Conservation (phyloP, 139 green algal species). For the Chlorella sp. region DNA sequence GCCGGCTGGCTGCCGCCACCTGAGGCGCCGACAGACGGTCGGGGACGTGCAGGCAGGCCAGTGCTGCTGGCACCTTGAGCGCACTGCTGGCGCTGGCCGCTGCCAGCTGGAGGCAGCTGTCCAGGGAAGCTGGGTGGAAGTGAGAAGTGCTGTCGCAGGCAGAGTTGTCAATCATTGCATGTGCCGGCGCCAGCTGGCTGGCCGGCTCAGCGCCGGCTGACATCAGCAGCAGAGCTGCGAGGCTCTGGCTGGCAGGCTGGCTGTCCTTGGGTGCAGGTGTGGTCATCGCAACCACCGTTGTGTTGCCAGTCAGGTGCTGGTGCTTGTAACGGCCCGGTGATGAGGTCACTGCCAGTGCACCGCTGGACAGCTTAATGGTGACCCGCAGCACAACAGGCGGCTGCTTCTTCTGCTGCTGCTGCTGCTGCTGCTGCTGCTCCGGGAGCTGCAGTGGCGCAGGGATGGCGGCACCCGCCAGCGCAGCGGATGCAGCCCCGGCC, state of each 20-base stretch:
- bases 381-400: conserved; percentile 12
- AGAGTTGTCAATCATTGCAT: conserved; percentile 30
- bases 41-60: conserved; percentile 9
- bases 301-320: conserved; percentile 15
- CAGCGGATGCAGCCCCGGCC: background rate
- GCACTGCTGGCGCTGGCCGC: conserved; percentile 15
- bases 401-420: background rate
- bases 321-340: conserved; percentile 34
- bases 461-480: conserved; percentile 33
- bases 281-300: background rate
- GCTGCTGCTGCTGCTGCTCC: background rate
- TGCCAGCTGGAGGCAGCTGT: conserved; percentile 72
- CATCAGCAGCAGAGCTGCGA: background rate
- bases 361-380: conserved; percentile 3
- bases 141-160: conserved; percentile 3
- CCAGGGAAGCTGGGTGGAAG: conserved; percentile 65
- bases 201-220: background rate
- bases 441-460: conserved; percentile 36
- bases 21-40: background rate
- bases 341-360: conserved; percentile 12
- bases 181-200: background rate
- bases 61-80: conserved; percentile 35
- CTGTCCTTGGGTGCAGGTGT: background rate
- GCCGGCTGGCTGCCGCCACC: conserved; percentile 23
- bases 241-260: background rate